Evolutionary conservation across 2,329 filamentous ascomycete species (phyloP).

Genomic region (Aaosphaeria arxii): DNA sequence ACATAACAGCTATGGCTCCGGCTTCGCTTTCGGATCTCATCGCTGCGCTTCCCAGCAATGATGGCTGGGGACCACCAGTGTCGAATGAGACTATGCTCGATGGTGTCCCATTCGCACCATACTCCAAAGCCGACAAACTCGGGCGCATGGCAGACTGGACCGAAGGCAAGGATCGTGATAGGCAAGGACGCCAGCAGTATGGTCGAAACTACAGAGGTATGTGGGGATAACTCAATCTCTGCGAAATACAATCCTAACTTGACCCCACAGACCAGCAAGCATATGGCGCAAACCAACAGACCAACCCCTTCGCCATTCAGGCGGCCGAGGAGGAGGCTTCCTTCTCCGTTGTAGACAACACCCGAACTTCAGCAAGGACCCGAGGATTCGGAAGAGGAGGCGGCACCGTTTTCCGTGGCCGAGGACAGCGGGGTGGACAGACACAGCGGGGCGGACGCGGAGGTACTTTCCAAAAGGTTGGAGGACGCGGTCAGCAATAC

Average conservation of each 20-base stretch:
- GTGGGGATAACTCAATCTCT: not conserved
- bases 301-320: conserved; percentile 78
- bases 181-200: conserved; percentile 83
- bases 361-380: conserved; percentile 78
- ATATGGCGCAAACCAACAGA: conserved; percentile 85
- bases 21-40: conserved; percentile 48
- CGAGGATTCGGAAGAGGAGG: conserved; percentile 81
- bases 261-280: conserved; percentile 82
- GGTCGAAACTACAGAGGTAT: conserved; percentile 81
- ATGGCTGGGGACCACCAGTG: conserved; percentile 76
- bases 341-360: conserved; percentile 97
- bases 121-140: conserved; percentile 97
- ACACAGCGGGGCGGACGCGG: conserved; percentile 66
- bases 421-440: conserved; percentile 71
- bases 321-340: conserved; percentile 92
- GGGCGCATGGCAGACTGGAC: conserved; percentile 99
- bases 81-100: conserved; percentile 85
- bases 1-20: conserved; percentile 38
- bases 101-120: conserved; percentile 95
- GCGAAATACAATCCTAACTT: not conserved
- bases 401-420: conserved; percentile 81
- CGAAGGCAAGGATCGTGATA: conserved; percentile 77
- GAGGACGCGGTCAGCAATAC: conserved; percentile 64
- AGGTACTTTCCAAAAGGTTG: conserved; percentile 70
- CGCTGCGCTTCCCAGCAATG: conserved; percentile 43